A percentile compares a stretch with the other conserved stretches of the same genome.
Conservation (phyloP, 805 yeast genomes). For the Millerozyma acaciae region DNA sequence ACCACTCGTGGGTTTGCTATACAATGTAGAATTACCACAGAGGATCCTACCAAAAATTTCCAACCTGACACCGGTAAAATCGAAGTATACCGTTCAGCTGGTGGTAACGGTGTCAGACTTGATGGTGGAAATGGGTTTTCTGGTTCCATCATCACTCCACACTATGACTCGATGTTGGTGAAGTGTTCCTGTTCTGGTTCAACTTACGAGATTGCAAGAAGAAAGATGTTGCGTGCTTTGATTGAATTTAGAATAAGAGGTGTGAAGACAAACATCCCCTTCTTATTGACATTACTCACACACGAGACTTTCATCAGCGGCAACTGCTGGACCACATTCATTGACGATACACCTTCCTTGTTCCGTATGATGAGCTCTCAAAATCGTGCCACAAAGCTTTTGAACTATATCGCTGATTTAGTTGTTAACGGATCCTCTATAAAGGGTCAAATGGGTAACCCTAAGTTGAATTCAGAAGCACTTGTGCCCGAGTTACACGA, state of each 20-base stretch:
- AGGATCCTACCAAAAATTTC: slow-evolving; percentile 93
- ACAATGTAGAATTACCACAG: slow-evolving; percentile 98
- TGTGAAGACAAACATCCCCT: slow-evolving; percentile 97
- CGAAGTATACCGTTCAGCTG: slow-evolving; percentile 96
- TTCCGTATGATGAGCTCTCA: slow-evolving; percentile 93
- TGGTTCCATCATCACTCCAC: slow-evolving; percentile 94
- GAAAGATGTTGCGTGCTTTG: slow-evolving; percentile 96
- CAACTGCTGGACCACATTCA: slow-evolving; percentile 96
- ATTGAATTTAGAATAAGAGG: slow-evolving; percentile 98
- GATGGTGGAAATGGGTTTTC: slow-evolving; percentile 99
- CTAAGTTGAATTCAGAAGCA: slow-evolving; percentile 76
- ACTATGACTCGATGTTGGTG: slow-evolving; percentile 96
- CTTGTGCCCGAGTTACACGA: slow-evolving; percentile 70
- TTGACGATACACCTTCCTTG: slow-evolving; percentile 94
- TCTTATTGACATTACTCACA: slow-evolving; percentile 85
- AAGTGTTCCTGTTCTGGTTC: slow-evolving; percentile 97
- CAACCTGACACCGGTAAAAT: slow-evolving; percentile 98
- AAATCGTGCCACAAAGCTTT: slow-evolving; percentile 93
- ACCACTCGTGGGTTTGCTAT: slow-evolving; percentile 97
- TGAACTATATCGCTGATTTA: slow-evolving; percentile 87
- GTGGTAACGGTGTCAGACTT: slow-evolving; percentile 98
- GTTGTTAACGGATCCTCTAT: slow-evolving; percentile 95
- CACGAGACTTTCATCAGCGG: slow-evolving; percentile 83
- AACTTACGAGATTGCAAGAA: slow-evolving; percentile 91
- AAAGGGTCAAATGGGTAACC: slow-evolving; percentile 91